These are phyloP conservation scores for Auxenochlorella protothecoides DNA, from an alignment of 139 green algal genomes.

Conservation along the genomic window DNA sequence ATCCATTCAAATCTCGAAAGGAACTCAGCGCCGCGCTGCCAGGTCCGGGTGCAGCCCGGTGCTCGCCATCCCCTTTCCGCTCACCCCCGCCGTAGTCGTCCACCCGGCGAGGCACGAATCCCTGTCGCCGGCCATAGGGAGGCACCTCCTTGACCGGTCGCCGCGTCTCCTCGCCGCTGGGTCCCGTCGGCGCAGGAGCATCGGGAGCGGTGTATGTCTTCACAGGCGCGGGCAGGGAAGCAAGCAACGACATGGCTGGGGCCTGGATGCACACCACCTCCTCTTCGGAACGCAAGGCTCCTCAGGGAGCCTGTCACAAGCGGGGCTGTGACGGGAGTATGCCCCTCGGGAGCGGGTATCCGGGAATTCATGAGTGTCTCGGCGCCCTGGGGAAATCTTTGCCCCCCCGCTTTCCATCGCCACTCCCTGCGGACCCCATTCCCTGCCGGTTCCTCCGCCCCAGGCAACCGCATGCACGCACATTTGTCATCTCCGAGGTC, in stretches of 20 bases:
- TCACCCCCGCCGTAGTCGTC: constrained; percentile 81
- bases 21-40: constrained; percentile 12
- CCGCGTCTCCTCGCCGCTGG: too few relatives aligned
- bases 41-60: too few relatives aligned
- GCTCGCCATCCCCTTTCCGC: too few relatives aligned
- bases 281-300: not conserved
- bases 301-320: not conserved
- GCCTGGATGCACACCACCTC: not conserved
- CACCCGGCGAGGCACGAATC: constrained; percentile 59
- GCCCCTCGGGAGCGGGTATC: too few relatives aligned
- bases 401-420: too few relatives aligned
- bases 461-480: too few relatives aligned
- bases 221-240: not conserved
- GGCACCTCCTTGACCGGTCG: constrained; percentile 36
- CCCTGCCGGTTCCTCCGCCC: too few relatives aligned
- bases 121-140: constrained; percentile 51
- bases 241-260: not conserved
- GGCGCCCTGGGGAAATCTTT: too few relatives aligned
- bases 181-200: not conserved
- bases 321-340: not conserved
- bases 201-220: not conserved
- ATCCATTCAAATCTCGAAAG: not conserved
- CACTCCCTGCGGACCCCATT: too few relatives aligned
- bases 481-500: too few relatives aligned
- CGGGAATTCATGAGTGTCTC: too few relatives aligned